Conservation (phyloP, 1,139 yeast genomes). For the Yamadazyma oceani region DNA sequence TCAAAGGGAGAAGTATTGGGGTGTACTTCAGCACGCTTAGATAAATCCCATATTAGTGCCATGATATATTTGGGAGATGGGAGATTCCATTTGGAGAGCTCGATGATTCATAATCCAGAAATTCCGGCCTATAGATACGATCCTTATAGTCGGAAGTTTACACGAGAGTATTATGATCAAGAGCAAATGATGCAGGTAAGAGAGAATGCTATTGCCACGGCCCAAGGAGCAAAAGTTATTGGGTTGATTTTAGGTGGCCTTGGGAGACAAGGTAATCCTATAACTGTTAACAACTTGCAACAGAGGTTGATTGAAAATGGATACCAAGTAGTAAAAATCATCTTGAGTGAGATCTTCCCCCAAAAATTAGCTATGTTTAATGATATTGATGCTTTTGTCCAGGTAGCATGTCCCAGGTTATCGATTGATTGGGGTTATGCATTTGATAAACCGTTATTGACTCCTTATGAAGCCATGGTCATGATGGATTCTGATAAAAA, state of each 20-base stretch:
- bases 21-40: slow-evolving; percentile 85
- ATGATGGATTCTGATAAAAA: slow-evolving; percentile 69
- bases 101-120: slow-evolving; percentile 96
- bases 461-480: slow-evolving; percentile 97
- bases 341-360: slow-evolving; percentile 91
- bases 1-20: slow-evolving; percentile 97
- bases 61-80: slow-evolving; percentile 97
- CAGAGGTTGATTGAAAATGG: slow-evolving; percentile 52
- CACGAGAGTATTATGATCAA: slow-evolving; percentile 86
- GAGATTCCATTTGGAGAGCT: slow-evolving; percentile 89
- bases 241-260: slow-evolving; percentile 93
- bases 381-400: slow-evolving; percentile 92
- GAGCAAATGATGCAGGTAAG: slow-evolving; percentile 75
- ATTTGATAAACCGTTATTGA: slow-evolving; percentile 82
- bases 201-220: slow-evolving; percentile 62
- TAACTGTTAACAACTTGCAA: slow-evolving; percentile 70
- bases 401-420: slow-evolving; percentile 95
- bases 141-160: slow-evolving; percentile 89
- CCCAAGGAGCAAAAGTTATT: slow-evolving; percentile 64
- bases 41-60: slow-evolving; percentile 62
- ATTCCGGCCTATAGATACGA: slow-evolving; percentile 92
- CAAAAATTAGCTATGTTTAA: slow-evolving; percentile 91
- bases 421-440: slow-evolving; percentile 99
- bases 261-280: slow-evolving; percentile 92
- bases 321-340: slow-evolving; percentile 72